Evolutionary conservation across 768 basidiomycete genomes (phyloP).

Genomic region (Naganishia randhawae): DNA sequence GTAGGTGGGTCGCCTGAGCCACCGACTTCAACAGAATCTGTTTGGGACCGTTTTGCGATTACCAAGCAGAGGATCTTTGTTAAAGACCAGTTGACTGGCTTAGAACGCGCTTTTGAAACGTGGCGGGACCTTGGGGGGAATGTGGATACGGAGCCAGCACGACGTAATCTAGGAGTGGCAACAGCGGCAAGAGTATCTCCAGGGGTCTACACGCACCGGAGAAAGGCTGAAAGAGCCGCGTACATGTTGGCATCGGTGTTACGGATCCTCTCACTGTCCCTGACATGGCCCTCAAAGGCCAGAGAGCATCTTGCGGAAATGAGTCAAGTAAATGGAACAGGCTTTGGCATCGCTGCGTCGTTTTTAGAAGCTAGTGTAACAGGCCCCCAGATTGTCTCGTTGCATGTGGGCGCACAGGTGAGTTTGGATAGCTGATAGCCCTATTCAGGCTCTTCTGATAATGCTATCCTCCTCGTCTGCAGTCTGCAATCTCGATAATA

Average conservation of each 20-base stretch:
- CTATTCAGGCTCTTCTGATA: not conserved
- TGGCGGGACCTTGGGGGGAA: not conserved
- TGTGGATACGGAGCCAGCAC: not conserved
- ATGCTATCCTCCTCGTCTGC: not conserved
- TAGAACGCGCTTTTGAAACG: constrained; percentile 13
- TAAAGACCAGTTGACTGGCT: constrained; percentile 8
- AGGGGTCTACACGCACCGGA: not conserved
- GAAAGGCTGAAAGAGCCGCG: not conserved
- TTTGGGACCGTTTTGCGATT: constrained; percentile 7
- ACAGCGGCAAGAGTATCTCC: not conserved
- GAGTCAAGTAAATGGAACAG: too few relatives aligned
- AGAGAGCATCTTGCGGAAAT: not conserved
- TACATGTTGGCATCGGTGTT: constrained; percentile 13
- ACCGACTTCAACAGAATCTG: not conserved
- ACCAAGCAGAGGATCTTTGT: constrained; percentile 11
- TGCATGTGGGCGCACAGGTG: not conserved
- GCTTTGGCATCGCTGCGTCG: constrained; percentile 1
- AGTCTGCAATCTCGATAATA: not conserved
- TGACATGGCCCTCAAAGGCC: not conserved
- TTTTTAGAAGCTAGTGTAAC: not conserved
- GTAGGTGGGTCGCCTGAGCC: not conserved
- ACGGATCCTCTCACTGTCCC: not conserved
- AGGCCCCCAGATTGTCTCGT: not conserved
- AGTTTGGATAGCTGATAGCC: not conserved
- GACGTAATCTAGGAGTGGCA: not conserved